These are phyloP conservation scores for Phytophthora lateralis DNA, from an alignment of 352 stramenopile genomes.

Conservation along the genomic window DNA sequence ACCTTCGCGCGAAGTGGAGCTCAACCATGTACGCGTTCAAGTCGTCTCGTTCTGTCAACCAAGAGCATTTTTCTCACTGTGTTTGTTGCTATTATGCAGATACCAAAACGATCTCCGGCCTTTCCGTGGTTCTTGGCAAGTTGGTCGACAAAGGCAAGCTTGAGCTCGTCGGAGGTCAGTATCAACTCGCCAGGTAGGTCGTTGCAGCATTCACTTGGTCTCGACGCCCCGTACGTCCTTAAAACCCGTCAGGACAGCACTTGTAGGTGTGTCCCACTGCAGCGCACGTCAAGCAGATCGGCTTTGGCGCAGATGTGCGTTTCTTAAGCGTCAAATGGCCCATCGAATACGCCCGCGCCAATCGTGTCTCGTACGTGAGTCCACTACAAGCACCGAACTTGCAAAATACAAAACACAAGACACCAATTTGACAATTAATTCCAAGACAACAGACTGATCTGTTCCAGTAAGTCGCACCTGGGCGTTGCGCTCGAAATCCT, in stretches of 20 bases:
- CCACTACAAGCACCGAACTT: conserved; percentile 71
- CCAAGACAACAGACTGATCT: background rate
- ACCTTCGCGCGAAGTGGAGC: conserved; percentile 79
- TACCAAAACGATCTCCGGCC: conserved; percentile 81
- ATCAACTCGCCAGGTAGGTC: conserved; percentile 58
- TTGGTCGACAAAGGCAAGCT: conserved; percentile 75
- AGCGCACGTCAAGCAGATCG: conserved; percentile 67
- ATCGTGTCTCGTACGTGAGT: conserved; percentile 57
- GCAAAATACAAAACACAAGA: conserved; percentile 4
- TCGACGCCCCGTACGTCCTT: background rate
- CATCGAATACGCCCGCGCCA: conserved; percentile 65
- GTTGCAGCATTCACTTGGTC: background rate
- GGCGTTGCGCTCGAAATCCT: conserved; percentile 53
- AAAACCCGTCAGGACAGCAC: conserved; percentile 67
- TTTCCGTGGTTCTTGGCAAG: conserved; percentile 70
- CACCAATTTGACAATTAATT: background rate
- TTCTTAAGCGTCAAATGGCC: conserved; percentile 43
- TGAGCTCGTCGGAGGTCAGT: conserved; percentile 69
- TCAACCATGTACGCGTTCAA: conserved; percentile 65
- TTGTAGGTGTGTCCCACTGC: conserved; percentile 51
- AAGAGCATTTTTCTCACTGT: conserved; percentile 12
- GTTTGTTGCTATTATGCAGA: conserved; percentile 48
- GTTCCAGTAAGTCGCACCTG: conserved; percentile 35
- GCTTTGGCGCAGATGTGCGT: conserved; percentile 14
- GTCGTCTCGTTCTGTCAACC: background rate